Evolutionary conservation across 352 stramenopile genomes (phyloP), one percentile per base, ranked within the genome.

Genomic region (Phytophthora pluvialis): DNA sequence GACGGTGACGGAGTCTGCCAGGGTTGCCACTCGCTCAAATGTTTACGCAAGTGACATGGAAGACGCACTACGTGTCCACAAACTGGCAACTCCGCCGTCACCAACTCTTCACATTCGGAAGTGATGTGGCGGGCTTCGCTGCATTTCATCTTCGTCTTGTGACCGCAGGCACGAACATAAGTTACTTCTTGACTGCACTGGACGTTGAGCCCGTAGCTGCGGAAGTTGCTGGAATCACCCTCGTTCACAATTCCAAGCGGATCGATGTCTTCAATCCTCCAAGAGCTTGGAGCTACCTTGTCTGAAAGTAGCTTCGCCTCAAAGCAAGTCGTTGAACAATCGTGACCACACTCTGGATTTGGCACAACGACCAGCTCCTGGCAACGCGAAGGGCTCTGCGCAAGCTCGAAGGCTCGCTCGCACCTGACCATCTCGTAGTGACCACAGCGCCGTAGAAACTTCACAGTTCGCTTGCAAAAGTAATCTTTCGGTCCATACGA

Each of bases 281-380:
- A 9, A 0, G 21, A 66, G 4, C 12, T 33, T 48, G 48, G 58
- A 1, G 33, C 26, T 1, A 79, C 47, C 26, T 73, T 72, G 7
- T 61, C 42, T 5, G 15, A 9, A 12, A 71, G 33, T 18, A 33
- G n/a, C 10, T 59, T 58, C 15, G 46, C 46, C 42, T 89, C 77
- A 18, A 55, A 79, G 38, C 88, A 96, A 10, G 78, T 86, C 7
- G 78, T 81, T 3, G 66, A 59, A 36, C 74, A 80, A 25, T 77
- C 52, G 56, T 95, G 88, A 0, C 88, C 86, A 57, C 88, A 96
- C 49, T 91, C 77, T 0, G 83, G 85, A 53, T 94, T 89, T 4
- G 58, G 13, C 35, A 90, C 69, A 5, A 76, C 57, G 7, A 92
- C 75, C 0, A 45, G 29, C 35, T 90, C 73, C 7, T 54, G 32